Evolutionary conservation across 2,329 filamentous ascomycete species (phyloP), one percentile per base, ranked within the genome.

Genomic region (Penicillium sp.): DNA sequence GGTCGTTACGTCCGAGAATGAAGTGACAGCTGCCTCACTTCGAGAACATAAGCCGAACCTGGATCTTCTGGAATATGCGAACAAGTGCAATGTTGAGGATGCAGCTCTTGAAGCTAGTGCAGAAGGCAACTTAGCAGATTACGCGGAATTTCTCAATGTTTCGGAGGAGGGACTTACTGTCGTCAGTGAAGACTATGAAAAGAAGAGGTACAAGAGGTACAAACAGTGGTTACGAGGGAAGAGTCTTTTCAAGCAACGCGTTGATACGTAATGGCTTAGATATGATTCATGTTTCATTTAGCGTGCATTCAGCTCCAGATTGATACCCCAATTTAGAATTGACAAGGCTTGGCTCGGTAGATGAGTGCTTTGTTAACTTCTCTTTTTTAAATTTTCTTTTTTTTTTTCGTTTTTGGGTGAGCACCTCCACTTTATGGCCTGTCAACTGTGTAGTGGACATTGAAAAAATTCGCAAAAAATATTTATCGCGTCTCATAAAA

Each of bases 141-240:
- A 96, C 74, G 80, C 80, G 29, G 90, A 95, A 60, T 89, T 95
- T 68, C 74, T 97, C 55, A 85, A 83, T 44, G 85, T 95, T 13
- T 86, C 85, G 4, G 90, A 95, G 59, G 91, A 96, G 67, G 91
- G 92, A 19, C 78, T 99, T 52, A 96, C 91, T 2, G 93, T 98
- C 14, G 88, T 87, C 1, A 88, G 93, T 45, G 93, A 96, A 69
- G 95, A 98, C 73, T 83, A 87, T 46, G 83, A 84, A 42, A 98
- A 96, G 83, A 97, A 98, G 82, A 83, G 95, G 66, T 99, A 99
- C 75, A 98, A 96, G 77, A 91, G 93, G 10, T 99, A 99, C 76
- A 81, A 88, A 68, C 96, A 97, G 77, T 99, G 95, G 93, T 80
- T 99, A 70, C 85, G 88, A 61, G 93, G 93, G 19, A 98, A 97